Base-by-base conservation (phyloP, 371 early-diverging fungal species). In the Apophysomyces sp. region DNA sequence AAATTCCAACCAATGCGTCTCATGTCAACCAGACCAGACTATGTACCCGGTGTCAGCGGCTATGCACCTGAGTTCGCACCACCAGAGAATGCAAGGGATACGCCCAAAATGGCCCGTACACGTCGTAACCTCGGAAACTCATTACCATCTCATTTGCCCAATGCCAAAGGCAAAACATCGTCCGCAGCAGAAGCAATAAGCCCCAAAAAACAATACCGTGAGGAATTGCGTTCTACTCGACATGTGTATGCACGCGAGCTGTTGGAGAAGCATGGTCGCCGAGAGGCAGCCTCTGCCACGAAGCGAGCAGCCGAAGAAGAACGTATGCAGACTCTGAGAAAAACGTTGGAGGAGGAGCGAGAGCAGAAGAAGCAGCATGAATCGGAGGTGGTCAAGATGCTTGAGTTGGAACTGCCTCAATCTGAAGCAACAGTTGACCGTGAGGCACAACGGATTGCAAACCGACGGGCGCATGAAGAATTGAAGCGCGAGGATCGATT, bases 211-310 rank as follows among this genome's bases (percentile, higher is more conserved):
- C 58, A 62, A 9, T 68, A 74, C 54, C 69, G 78, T 27, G 71
- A 76, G 59, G 73, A 67, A 9, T 44, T 81, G 29, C 76, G 71
- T 39, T 34, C 51, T 8, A 59, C 60, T 39, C 81, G 81, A 44
- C 71, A 69, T 55, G 54, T 64, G 13, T 78, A 81, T 64, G 78
- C 78, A 32, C 73, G 69, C 28, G 81, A 81, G 61, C 60, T 81
- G 18, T 68, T 81, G 60, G 63, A 70, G 24, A 69, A 69, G 51
- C 69, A 81, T 31, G 75, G 72, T 9, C 60, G 68, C 60, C 71
- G 67, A 53, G 61, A 74, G 31, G 57, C 69, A 4, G 61, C 54
- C 3, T 65, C 68, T 21, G 69, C 67, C n/a, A 67, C 71, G 7
- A 74, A 73, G 41, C 54, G 57, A 34, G 66, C 61, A 44, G 41